A percentile compares a stretch with the other conserved stretches of the same genome.
These are phyloP conservation scores for Fusarium concolor DNA, from an alignment of 2,329 filamentous ascomycete species.

Conservation along the genomic window DNA sequence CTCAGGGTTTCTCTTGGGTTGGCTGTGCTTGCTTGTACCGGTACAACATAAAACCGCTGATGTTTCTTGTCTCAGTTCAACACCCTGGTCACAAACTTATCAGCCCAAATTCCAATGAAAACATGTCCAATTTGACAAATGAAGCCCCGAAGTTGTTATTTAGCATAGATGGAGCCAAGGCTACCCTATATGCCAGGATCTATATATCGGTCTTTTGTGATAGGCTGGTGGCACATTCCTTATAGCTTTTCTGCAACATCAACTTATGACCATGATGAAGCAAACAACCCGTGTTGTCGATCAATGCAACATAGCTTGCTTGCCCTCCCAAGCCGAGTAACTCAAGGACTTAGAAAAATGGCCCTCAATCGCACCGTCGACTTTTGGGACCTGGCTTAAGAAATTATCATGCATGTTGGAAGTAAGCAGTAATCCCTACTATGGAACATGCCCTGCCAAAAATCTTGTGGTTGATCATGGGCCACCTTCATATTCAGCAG, in stretches of 20 bases:
- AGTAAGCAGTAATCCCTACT: slow-evolving; percentile 10
- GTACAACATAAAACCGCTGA: background rate
- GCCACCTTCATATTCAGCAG: slow-evolving; percentile 35
- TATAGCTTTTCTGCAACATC: slow-evolving; percentile 2
- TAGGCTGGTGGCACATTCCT: background rate
- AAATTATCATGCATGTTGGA: slow-evolving; percentile 25
- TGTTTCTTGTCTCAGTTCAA: background rate
- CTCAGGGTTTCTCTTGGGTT: background rate
- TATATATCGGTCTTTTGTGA: background rate
- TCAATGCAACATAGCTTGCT: background rate
- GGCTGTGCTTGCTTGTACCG: background rate
- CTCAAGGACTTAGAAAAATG: background rate
- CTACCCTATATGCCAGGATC: slow-evolving; percentile 3
- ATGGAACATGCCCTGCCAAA: slow-evolving; percentile 9
- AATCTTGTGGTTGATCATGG: slow-evolving; percentile 37
- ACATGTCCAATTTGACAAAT: background rate
- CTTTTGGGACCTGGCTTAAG: slow-evolving; percentile 11
- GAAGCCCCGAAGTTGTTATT: background rate
- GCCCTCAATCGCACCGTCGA: background rate
- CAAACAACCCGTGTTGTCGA: background rate
- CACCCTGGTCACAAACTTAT: background rate
- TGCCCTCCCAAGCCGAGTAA: background rate
- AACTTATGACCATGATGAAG: slow-evolving; percentile 4
- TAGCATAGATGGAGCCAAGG: background rate
- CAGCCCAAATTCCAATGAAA: background rate